phyloP scores from a whole-genome alignment of 2,329 filamentous ascomycete species.

The Ambrosiella xylebori region DNA sequence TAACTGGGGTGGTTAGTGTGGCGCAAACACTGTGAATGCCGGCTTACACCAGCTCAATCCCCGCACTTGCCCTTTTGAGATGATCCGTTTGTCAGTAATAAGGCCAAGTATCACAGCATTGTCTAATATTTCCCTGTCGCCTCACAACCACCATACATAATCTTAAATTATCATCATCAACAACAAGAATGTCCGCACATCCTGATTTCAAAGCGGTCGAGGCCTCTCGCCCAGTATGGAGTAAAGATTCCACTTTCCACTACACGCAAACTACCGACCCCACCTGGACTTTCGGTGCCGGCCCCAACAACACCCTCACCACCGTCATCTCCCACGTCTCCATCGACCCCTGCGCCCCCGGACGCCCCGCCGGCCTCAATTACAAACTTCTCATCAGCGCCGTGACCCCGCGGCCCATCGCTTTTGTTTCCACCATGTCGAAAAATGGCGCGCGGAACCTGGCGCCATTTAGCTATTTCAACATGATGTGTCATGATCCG shows the following conservation, averaged over 20 bases:
- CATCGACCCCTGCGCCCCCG: slow-evolving; percentile 65
- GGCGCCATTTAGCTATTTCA: slow-evolving; percentile 76
- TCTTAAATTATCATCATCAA: slow-evolving; percentile 8
- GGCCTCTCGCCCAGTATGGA: slow-evolving; percentile 44
- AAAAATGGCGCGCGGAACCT: slow-evolving; percentile 55
- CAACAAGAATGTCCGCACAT: slow-evolving; percentile 34
- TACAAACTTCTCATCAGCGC: slow-evolving; percentile 84
- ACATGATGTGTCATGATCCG: slow-evolving; percentile 70
- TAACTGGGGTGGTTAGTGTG: no score
- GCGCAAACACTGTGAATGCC: no score
- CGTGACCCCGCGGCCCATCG: slow-evolving; percentile 68
- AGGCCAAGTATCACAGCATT: no score
- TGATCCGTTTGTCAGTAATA: no score
- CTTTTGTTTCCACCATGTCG: slow-evolving; percentile 38
- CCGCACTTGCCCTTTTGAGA: no score
- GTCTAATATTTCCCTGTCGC: background rate
- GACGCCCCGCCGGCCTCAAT: slow-evolving; percentile 52
- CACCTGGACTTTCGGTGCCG: slow-evolving; percentile 46
- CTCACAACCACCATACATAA: slow-evolving; percentile 14
- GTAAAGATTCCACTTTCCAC: slow-evolving; percentile 28
- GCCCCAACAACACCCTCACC: slow-evolving; percentile 36
- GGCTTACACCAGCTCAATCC: no score
- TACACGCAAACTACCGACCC: slow-evolving; percentile 49
- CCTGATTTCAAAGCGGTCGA: slow-evolving; percentile 61
- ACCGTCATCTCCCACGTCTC: slow-evolving; percentile 38